These are phyloP conservation scores for Schoenoplectus tabernaemontani DNA, from an alignment of 202 grass and related monocot species.

Conservation along the genomic window DNA sequence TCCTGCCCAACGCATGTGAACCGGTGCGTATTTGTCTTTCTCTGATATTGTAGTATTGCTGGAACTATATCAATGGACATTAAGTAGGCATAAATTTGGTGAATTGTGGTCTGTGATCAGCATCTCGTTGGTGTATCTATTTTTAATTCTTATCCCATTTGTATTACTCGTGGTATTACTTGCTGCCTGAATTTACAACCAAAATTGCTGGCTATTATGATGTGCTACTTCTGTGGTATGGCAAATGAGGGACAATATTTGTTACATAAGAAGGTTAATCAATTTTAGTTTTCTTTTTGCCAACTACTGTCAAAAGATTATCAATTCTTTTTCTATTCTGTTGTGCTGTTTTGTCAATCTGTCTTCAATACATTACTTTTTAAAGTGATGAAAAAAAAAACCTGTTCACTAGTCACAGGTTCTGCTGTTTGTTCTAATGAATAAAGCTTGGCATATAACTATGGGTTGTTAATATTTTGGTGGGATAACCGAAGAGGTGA, in stretches of 20 bases:
- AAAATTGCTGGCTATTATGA: background rate
- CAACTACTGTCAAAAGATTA: background rate
- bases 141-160: background rate
- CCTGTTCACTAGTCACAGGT: background rate
- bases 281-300: background rate
- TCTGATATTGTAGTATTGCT: background rate
- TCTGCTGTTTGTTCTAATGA: conserved; percentile 11
- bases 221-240: background rate
- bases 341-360: conserved; percentile 1
- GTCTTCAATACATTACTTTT: background rate
- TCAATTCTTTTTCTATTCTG: background rate
- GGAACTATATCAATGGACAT: background rate
- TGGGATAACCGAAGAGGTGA: conserved; percentile 11
- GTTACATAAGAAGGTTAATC: background rate
- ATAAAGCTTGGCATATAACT: background rate
- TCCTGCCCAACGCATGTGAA: conserved; percentile 74
- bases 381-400: background rate
- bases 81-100: background rate
- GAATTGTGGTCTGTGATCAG: background rate
- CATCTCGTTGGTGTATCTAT: background rate
- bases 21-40: conserved; percentile 39
- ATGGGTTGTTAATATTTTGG: background rate
- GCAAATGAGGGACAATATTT: background rate
- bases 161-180: background rate
- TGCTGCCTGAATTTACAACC: background rate